A percentile compares a stretch with the other conserved stretches of the same genome.
phyloP scores from a whole-genome alignment of 345 rosid species.

The Gossypium herbaceum region DNA sequence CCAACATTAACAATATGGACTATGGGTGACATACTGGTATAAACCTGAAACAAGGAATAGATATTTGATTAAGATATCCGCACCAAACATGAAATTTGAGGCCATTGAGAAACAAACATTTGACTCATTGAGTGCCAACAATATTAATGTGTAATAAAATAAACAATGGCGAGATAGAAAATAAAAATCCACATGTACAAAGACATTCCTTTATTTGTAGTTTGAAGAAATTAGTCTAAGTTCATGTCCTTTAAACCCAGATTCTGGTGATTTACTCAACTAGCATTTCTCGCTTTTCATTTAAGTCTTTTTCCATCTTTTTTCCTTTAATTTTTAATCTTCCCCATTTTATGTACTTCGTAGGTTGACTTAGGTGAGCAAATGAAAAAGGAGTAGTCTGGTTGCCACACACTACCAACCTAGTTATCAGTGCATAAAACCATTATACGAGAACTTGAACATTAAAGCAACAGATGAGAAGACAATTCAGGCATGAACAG shows the following conservation, averaged over 20 bases:
- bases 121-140: not conserved
- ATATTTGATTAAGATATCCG: not conserved
- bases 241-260: not conserved
- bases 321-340: not conserved
- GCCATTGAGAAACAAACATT: not conserved
- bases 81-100: not conserved
- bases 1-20: slow-evolving; percentile 72
- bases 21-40: slow-evolving; percentile 88
- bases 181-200: not conserved
- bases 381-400: not conserved
- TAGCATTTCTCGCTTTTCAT: not conserved
- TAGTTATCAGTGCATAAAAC: not conserved
- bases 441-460: not conserved
- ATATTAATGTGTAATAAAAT: not conserved
- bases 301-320: slow-evolving; percentile 1
- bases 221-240: not conserved
- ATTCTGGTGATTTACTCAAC: not conserved
- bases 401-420: not conserved
- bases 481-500: not conserved
- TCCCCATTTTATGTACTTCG: not conserved
- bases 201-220: not conserved
- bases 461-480: slow-evolving; percentile 5
- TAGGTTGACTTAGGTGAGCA: not conserved
- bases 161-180: not conserved
- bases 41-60: slow-evolving; percentile 54